These are phyloP conservation scores for Rhizophagus clarus DNA, from an alignment of 192 early-diverging fungal genomes.

Conservation along the genomic window DNA sequence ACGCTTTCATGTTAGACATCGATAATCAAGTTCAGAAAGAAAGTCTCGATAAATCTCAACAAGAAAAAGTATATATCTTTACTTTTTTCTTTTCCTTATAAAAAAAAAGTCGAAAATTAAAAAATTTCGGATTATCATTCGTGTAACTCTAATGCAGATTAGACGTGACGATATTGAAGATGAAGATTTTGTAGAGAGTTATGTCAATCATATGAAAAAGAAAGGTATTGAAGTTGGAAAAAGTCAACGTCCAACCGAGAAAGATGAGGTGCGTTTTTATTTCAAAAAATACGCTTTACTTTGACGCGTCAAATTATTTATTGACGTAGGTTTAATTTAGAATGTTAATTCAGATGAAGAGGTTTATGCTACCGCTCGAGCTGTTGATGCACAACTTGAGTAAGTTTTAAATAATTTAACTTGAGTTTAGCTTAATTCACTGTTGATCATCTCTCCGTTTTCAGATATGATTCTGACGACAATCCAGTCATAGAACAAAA, in stretches of 20 bases:
- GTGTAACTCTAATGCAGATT: constrained; percentile 37
- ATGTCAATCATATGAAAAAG: constrained; percentile 74
- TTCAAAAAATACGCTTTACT: background rate
- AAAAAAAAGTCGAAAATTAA: background rate
- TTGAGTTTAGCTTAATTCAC: background rate
- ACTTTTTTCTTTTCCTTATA: too few species aligned
- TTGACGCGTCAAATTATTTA: background rate
- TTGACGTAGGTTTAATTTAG: constrained; percentile 23
- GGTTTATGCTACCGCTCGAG: constrained; percentile 79
- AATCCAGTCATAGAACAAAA: constrained; percentile 39
- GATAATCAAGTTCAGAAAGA: constrained; percentile 52
- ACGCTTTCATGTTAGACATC: constrained; percentile 84
- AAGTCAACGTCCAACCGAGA: constrained; percentile 41
- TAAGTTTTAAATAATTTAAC: constrained; percentile 35
- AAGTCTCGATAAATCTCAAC: constrained; percentile 46
- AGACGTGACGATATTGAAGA: constrained; percentile 71
- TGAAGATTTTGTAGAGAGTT: constrained; percentile 75
- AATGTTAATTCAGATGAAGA: constrained; percentile 80
- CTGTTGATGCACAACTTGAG: constrained; percentile 56
- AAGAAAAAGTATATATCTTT: constrained; percentile 44
- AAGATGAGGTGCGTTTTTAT: constrained; percentile 47
- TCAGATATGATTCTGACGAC: constrained; percentile 35
- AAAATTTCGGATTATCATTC: background rate
- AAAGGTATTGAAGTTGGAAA: constrained; percentile 76
- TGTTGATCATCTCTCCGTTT: background rate